phyloP scores from a whole-genome alignment of 2,329 filamentous ascomycete genomes.

The Gyromitra esculenta region DNA sequence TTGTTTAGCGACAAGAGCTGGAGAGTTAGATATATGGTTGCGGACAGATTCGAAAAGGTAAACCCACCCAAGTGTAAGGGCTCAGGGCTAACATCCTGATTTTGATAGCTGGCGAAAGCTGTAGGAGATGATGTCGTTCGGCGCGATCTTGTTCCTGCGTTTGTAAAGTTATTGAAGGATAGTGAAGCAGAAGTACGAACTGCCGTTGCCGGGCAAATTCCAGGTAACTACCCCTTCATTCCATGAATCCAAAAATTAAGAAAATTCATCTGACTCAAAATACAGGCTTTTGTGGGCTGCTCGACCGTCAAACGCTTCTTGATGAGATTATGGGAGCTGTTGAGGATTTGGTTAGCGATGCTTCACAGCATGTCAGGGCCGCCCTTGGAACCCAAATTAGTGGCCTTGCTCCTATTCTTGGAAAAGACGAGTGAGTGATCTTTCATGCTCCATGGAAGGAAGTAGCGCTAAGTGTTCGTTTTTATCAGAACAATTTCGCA shows the following conservation, averaged over 20 bases:
- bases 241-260: background rate
- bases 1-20: slow-evolving; percentile 99
- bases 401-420: slow-evolving; percentile 92
- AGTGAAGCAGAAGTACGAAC: slow-evolving; percentile 97
- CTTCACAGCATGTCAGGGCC: slow-evolving; percentile 94
- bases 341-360: slow-evolving; percentile 94
- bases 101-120: slow-evolving; percentile 88
- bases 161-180: slow-evolving; percentile 97
- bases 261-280: slow-evolving; percentile 18
- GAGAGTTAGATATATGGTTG: slow-evolving; percentile 99
- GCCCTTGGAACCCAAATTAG: slow-evolving; percentile 97
- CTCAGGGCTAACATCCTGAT: slow-evolving; percentile 49
- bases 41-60: slow-evolving; percentile 97
- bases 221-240: slow-evolving; percentile 65
- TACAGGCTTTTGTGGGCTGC: slow-evolving; percentile 85
- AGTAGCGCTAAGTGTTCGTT: slow-evolving; percentile 54
- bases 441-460: slow-evolving; percentile 17
- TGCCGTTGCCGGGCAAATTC: slow-evolving; percentile 96
- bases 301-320: slow-evolving; percentile 86
- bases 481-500: slow-evolving; percentile 84
- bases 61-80: slow-evolving; percentile 4
- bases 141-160: slow-evolving; percentile 92
- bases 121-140: slow-evolving; percentile 97
- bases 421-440: slow-evolving; percentile 86
- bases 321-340: slow-evolving; percentile 97